Conservation (phyloP, 1,284 basidiomycete genomes). For the Trametes versicolor region DNA sequence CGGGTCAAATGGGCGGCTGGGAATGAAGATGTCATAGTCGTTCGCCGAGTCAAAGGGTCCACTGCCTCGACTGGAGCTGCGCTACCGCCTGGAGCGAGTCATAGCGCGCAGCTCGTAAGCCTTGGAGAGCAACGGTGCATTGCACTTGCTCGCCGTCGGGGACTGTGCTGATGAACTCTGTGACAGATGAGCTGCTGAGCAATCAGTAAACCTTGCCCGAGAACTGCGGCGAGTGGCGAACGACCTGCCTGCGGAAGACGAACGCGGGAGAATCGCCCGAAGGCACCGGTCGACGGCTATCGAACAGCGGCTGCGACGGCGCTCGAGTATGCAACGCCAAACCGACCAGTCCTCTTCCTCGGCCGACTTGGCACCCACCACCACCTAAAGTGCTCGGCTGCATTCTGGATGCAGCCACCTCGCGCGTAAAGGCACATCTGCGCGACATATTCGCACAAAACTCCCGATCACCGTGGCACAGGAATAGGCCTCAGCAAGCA, state of each 20-base stretch:
- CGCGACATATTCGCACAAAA: neutral
- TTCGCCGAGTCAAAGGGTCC: constrained; percentile 33
- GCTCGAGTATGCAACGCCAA: constrained; percentile 2
- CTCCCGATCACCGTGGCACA: constrained; percentile 19
- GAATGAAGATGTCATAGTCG: constrained; percentile 28
- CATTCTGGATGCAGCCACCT: constrained; percentile 12
- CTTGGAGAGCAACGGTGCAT: constrained; percentile 19
- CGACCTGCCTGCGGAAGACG: constrained; percentile 7
- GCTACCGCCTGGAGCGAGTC: constrained; percentile 29
- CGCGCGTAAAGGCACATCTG: neutral
- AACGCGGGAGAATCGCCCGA: constrained; percentile 18
- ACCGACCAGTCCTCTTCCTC: constrained; percentile 1
- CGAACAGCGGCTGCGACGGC: constrained; percentile 18
- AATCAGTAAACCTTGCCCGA: constrained; percentile 28
- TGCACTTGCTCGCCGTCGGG: constrained; percentile 15
- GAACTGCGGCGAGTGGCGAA: constrained; percentile 22
- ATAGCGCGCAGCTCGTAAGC: constrained; percentile 18
- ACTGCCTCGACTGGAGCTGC: constrained; percentile 21
- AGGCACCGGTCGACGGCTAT: constrained; percentile 18
- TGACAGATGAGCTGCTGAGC: constrained; percentile 31
- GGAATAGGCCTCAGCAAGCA: neutral
- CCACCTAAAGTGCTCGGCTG: constrained; percentile 11
- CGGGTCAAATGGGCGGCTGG: constrained; percentile 25
- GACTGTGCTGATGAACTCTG: constrained; percentile 28
- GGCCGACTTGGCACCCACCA: neutral